Percentiles rank a stretch among this genome's conserved stretches.
Conservation (phyloP, 1,284 basidiomycete species). For the Somion occarium region DNA sequence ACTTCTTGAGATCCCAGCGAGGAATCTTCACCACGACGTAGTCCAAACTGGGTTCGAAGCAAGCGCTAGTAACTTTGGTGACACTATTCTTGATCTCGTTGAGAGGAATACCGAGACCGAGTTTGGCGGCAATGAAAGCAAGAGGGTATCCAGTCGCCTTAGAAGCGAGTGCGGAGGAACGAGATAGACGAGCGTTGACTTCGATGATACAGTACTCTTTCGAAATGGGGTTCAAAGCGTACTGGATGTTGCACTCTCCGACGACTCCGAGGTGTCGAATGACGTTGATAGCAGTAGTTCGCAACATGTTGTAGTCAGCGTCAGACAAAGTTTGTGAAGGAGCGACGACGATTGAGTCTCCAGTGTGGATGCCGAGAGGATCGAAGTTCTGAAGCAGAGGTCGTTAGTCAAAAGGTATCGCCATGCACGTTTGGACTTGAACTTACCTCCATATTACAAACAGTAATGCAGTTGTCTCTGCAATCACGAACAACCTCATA, state of each 20-base stretch:
- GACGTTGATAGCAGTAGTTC: conserved; percentile 97
- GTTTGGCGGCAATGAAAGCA: conserved; percentile 97
- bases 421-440: neutral
- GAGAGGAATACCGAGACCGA: conserved; percentile 93
- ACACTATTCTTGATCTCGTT: conserved; percentile 98
- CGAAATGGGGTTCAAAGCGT: conserved; percentile 92
- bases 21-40: conserved; percentile 99
- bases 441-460: conserved; percentile 99
- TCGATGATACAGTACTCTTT: conserved; percentile 99
- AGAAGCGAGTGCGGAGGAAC: conserved; percentile 95
- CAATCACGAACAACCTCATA: conserved; percentile 99
- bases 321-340: conserved; percentile 98
- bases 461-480: conserved; percentile 96
- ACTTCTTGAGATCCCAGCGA: conserved; percentile 98
- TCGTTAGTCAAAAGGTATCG: neutral
- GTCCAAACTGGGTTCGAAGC: conserved; percentile 97
- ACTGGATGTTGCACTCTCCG: conserved; percentile 99
- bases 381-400: conserved; percentile 80
- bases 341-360: conserved; percentile 98
- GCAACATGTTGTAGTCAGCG: conserved; percentile 97
- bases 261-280: conserved; percentile 96
- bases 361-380: conserved; percentile 97
- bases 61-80: conserved; percentile 93
- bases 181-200: conserved; percentile 98
- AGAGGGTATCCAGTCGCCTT: conserved; percentile 99